Base-by-base conservation (phyloP, 202 grass and related monocot species). In the Schoenoplectus tabernaemontani region DNA sequence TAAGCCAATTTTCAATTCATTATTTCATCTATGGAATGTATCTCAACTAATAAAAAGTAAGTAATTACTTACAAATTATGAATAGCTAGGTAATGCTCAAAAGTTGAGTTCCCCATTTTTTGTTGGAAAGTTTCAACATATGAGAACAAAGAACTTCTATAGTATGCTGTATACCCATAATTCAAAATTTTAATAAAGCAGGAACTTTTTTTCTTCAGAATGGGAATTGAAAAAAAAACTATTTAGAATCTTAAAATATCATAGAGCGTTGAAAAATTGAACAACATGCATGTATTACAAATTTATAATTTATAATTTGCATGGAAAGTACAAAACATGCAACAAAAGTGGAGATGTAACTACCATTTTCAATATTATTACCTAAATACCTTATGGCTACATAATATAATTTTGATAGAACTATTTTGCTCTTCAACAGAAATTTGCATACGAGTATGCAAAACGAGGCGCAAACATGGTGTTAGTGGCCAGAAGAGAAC, bases 391-490 rank as follows among this genome's bases (percentile, higher is more conserved):
- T 63, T 63, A 16, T 63, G 28, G 3, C 7, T 32, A 64, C 61
- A 38, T 64, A 17, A 64, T 17, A 37, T 64, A 5, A 37, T 38
- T 36, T 30, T 65, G 15, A 34, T 64, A 15, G 17, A 65, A 65
- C 13, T 9, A 9, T 38, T 63, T 59, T 48, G 10, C 15, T 54
- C 70, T 75, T 53, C 1, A 1, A 75, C 28, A 90, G 92, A 85
- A 91, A 89, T 61, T 94, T 28, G 92, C 92, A 9, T 95, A 95
- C 82, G 80, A 87, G 64, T 95, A 95, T 37, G 89, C 92, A 9
- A 87, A 41, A 80, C 87, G 82, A 78, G 83, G 89, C 6, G 85
- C 89, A 9, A 86, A 83, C 54, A 41, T 95, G n/a, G 87, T 83
- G 12, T 80, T 91, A 11, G 87, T 87, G 36, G 92, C 87, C 2